Percentiles rank a stretch among this genome's conserved stretches.
Conservation (phyloP, 2,329 filamentous ascomycete species). For the Sporothrix dimorphospora region DNA sequence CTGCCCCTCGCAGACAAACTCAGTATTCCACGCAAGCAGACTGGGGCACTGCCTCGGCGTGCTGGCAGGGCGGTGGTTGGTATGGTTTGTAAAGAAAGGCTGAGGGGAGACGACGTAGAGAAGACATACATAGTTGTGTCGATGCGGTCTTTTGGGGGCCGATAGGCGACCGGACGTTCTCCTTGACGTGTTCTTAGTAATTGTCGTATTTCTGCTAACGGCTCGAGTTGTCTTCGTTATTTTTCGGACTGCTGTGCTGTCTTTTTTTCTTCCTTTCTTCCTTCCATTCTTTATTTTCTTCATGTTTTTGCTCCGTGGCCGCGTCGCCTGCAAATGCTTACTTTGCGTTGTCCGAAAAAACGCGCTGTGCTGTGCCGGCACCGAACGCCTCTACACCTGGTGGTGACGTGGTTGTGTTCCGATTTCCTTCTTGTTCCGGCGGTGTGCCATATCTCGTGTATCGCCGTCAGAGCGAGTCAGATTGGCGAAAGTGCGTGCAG, state of each 20-base stretch:
- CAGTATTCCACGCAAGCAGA: constrained; percentile 35
- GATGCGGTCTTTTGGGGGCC: too few species aligned
- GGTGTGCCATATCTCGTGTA: background rate
- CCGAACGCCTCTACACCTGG: background rate
- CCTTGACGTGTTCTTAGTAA: too few species aligned
- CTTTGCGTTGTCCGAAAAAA: background rate
- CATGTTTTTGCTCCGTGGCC: too few species aligned
- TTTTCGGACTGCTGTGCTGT: background rate
- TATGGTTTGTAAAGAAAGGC: constrained; percentile 31
- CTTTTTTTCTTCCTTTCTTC: background rate
- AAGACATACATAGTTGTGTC: too few species aligned
- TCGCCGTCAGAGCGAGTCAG: background rate
- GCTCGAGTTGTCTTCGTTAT: too few species aligned
- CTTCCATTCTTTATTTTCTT: background rate
- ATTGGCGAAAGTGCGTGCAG: background rate
- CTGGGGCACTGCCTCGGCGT: constrained; percentile 33
- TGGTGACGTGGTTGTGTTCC: background rate
- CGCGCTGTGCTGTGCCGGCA: background rate
- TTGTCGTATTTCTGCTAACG: too few species aligned
- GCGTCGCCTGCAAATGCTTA: background rate
- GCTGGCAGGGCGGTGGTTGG: constrained; percentile 35
- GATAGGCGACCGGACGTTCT: background rate
- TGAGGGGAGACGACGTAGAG: background rate
- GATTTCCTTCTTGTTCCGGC: background rate
- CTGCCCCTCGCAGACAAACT: constrained; percentile 32